Base-by-base conservation (phyloP, 192 early-diverging fungal genomes). In the Entomortierella lignicola region DNA sequence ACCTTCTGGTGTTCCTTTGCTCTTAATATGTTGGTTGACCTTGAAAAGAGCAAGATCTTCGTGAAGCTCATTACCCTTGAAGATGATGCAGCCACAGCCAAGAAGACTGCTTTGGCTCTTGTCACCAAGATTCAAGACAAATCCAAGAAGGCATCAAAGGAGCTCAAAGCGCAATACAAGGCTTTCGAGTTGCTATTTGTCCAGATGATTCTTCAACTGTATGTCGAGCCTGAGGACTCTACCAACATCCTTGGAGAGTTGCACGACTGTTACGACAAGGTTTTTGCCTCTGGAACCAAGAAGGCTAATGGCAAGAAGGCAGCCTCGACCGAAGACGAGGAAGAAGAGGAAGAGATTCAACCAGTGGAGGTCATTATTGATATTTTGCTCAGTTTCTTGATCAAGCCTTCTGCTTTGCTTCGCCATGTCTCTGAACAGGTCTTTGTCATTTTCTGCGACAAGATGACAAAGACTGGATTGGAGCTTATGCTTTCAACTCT, bases 321-420 rank as follows among this genome's bases (percentile, higher is more conserved):
- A 52, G 77, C 71, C n/a, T 44, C 56, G 30, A 64, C 34, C 5
- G 81, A 82, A 11, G 82, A 67, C 0, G 86, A 89, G 3, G 87
- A 85, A 10, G 84, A 85, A 6, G 84, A 89, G 34, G 90, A 89
- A 31, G 89, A 92, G 59, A 90, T 85, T 29, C 82, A 90, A 63
- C 95, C 96, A 2, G 87, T 95, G n/a, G 96, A 98, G 66, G 96
- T 99, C 51, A 87, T 99, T 63, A 85, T 96, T 8, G 98, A 99
- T 83, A 93, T 97, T 31, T 80, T 99, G 55, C 82, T 99, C 60
- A 89, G 91, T 66, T 92, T 98, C 81, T 77, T 99, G 82, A 89
- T 93, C 48, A 94, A 93, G 70, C 91, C 94, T 10, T 96, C 94
- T 31, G 85, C 87, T 41, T 65, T 93, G 13, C 80, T 96, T 56